phyloP scores from a whole-genome alignment of 371 early-diverging fungal genomes.

The Rhizopus microsporus region DNA sequence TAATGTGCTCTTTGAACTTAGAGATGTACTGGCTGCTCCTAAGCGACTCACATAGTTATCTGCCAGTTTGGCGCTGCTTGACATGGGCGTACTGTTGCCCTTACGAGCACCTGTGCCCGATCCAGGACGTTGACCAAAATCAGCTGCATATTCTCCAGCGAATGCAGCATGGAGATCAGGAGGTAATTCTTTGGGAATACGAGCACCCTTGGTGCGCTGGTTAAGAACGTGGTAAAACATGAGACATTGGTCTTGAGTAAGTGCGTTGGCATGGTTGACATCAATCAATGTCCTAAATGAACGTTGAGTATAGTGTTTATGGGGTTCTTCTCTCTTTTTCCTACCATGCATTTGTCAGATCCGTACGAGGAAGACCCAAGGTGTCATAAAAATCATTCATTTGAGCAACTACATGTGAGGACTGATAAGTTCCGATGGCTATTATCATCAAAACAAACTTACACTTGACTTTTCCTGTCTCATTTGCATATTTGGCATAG shows the following conservation, averaged over 20 bases:
- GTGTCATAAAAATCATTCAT: slow-evolving; percentile 66
- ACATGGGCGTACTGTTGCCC: slow-evolving; percentile 49
- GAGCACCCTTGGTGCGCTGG: slow-evolving; percentile 52
- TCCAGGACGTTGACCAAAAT: slow-evolving; percentile 54
- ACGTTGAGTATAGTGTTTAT: neutral
- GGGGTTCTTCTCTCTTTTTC: neutral
- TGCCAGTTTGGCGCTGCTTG: slow-evolving; percentile 48
- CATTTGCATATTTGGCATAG: slow-evolving; percentile 61
- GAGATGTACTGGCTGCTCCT: slow-evolving; percentile 52
- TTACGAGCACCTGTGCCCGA: slow-evolving; percentile 49
- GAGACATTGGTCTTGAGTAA: slow-evolving; percentile 67
- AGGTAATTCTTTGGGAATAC: slow-evolving; percentile 45
- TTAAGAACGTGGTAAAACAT: slow-evolving; percentile 64
- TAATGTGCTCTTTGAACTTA: slow-evolving; percentile 41
- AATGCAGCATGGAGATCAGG: slow-evolving; percentile 54
- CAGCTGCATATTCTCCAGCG: slow-evolving; percentile 57
- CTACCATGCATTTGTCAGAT: slow-evolving; percentile 64
- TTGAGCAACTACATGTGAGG: slow-evolving; percentile 45
- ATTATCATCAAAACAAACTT: slow-evolving; percentile 6
- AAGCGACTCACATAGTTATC: slow-evolving; percentile 55
- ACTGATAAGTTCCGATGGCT: neutral
- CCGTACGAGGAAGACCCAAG: slow-evolving; percentile 59
- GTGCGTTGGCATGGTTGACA: slow-evolving; percentile 62
- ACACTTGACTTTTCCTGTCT: slow-evolving; percentile 68
- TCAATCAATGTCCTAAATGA: slow-evolving; percentile 56